phyloP scores from a whole-genome alignment of 805 yeast genomes.

The Ogataea trehaloabstinens region DNA sequence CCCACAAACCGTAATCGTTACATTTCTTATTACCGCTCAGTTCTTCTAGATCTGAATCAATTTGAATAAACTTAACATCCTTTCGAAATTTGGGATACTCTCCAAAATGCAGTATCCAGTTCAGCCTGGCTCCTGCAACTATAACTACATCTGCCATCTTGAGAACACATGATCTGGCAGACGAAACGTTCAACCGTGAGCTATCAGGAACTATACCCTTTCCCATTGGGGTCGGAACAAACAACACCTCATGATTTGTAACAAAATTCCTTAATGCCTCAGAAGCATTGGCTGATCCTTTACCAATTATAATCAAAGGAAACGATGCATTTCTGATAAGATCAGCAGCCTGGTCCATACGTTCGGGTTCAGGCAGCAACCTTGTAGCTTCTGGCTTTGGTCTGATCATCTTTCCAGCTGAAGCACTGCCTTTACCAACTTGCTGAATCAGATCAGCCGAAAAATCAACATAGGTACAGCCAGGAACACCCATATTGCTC shows the following conservation, averaged over 20 bases:
- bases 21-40: conserved; percentile 25
- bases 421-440: background rate
- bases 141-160: conserved; percentile 56
- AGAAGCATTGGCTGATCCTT: conserved; percentile 54
- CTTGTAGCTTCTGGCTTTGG: conserved; percentile 33
- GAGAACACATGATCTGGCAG: conserved; percentile 64
- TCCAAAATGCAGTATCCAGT: conserved; percentile 74
- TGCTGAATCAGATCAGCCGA: conserved; percentile 59
- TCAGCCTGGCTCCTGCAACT: conserved; percentile 63
- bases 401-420: conserved; percentile 12
- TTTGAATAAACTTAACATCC: conserved; percentile 51
- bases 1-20: conserved; percentile 26
- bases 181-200: conserved; percentile 47
- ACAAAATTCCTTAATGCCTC: conserved; percentile 42
- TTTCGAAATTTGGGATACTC: conserved; percentile 49
- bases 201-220: conserved; percentile 64
- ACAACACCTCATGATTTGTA: conserved; percentile 43
- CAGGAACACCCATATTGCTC: conserved; percentile 51
- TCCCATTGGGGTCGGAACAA: conserved; percentile 78
- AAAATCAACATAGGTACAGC: conserved; percentile 60
- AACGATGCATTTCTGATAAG: conserved; percentile 35
- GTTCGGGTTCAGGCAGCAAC: too few species aligned
- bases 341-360: conserved; percentile 37
- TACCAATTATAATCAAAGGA: conserved; percentile 63
- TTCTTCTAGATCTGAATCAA: conserved; percentile 53